Evolutionary conservation across 768 basidiomycete genomes (phyloP).

Genomic region (Russula sp.): DNA sequence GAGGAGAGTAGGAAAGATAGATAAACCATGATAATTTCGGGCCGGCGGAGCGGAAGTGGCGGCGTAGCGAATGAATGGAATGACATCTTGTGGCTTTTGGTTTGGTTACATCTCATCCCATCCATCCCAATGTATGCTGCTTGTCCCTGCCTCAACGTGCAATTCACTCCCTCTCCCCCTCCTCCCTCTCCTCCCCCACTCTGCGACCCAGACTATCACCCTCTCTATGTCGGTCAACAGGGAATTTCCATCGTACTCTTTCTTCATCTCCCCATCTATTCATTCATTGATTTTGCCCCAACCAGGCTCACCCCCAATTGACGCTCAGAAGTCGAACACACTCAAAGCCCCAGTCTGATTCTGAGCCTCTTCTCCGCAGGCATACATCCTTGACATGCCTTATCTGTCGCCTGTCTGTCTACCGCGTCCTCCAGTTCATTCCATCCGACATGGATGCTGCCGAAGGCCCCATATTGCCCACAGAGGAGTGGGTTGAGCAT

Average conservation of each 20-base stretch:
- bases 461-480: conserved; percentile 60
- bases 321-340: conserved; percentile 53
- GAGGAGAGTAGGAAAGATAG: conserved; percentile 1
- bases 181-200: conserved; percentile 14
- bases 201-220: conserved; percentile 38
- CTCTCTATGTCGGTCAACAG: conserved; percentile 57
- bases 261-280: background rate
- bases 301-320: conserved; percentile 60
- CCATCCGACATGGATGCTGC: conserved; percentile 49
- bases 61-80: background rate
- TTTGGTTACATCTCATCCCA: too few species aligned
- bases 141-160: conserved; percentile 69
- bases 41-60: background rate
- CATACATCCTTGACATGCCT: conserved; percentile 63
- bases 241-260: conserved; percentile 58
- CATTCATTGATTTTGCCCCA: background rate
- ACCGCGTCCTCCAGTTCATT: conserved; percentile 61
- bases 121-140: conserved; percentile 26
- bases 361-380: conserved; percentile 33
- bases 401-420: conserved; percentile 53
- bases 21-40: background rate
- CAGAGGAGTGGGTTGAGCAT: conserved; percentile 70
- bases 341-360: conserved; percentile 20
- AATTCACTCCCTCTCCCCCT: conserved; percentile 36
- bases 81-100: background rate